These are phyloP conservation scores for Polyporus tsugae DNA, from an alignment of 1,284 basidiomycete species.

Conservation along the genomic window DNA sequence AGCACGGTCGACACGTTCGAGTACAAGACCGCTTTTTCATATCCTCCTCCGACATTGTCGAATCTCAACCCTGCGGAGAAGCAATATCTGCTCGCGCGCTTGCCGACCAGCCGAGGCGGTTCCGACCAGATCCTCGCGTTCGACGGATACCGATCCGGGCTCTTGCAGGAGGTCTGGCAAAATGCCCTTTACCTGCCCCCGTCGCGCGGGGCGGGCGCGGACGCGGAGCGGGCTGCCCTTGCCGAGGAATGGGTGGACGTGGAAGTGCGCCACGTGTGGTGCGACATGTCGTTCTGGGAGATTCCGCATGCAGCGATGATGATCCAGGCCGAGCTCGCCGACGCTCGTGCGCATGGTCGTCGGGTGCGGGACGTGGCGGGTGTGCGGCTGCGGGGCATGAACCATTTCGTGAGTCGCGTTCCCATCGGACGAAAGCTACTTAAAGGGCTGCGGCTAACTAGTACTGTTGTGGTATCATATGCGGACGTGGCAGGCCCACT, in stretches of 20 bases:
- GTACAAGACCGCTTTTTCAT: neutral
- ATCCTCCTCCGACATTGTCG: constrained; percentile 16
- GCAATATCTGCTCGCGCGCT: neutral
- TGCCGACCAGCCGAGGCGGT: constrained; percentile 7
- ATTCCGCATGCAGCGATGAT: constrained; percentile 5
- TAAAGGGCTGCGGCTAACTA: no score
- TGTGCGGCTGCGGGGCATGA: neutral
- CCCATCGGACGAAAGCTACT: neutral
- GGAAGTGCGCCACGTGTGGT: constrained; percentile 19
- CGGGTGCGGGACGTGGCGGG: neutral
- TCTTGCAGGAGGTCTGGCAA: constrained; percentile 13
- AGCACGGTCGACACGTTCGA: constrained; percentile 19
- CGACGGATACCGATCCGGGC: constrained; percentile 1
- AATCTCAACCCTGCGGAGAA: constrained; percentile 18
- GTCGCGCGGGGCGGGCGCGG: neutral
- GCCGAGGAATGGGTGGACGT: constrained; percentile 1
- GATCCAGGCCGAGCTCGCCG: constrained; percentile 18
- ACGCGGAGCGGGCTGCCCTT: neutral
- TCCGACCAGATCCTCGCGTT: constrained; percentile 23
- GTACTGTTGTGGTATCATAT: no score
- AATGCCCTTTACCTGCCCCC: constrained; percentile 1
- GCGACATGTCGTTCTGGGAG: constrained; percentile 23
- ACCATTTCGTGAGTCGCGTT: constrained; percentile 5
- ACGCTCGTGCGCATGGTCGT: constrained; percentile 1
- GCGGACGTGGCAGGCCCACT: neutral